phyloP scores from a whole-genome alignment of 1,139 yeast species.

The Blastobotrys elegans region DNA sequence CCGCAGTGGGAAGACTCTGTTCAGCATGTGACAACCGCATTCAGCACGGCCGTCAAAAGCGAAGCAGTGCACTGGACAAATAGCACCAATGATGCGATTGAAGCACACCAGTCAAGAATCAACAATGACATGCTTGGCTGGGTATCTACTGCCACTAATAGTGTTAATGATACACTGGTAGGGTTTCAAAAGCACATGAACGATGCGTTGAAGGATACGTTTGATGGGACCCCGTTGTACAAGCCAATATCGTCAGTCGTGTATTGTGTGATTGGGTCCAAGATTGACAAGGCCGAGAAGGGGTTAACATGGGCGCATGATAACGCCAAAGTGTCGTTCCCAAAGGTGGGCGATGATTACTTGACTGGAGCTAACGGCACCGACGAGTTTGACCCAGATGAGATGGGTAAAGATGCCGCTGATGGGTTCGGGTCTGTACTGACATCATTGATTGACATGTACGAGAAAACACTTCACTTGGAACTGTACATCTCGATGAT shows the following conservation, averaged over 20 bases:
- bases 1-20: conserved; percentile 20
- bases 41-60: conserved; percentile 19
- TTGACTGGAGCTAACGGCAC: conserved; percentile 6
- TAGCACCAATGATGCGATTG: conserved; percentile 47
- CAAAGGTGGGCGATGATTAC: conserved; percentile 39
- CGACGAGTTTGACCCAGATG: conserved; percentile 7
- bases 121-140: conserved; percentile 66
- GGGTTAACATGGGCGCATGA: conserved; percentile 79
- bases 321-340: conserved; percentile 56
- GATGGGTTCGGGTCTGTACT: conserved; percentile 11
- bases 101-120: conserved; percentile 42
- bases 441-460: conserved; percentile 17
- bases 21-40: conserved; percentile 16
- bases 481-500: conserved; percentile 26
- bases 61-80: conserved; percentile 43
- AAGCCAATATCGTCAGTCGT: conserved; percentile 57
- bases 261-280: conserved; percentile 73
- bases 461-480: conserved; percentile 19
- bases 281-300: conserved; percentile 55
- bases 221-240: conserved; percentile 64
- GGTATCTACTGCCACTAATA: conserved; percentile 50
- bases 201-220: conserved; percentile 49
- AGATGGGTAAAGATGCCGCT: conserved; percentile 9
- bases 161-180: conserved; percentile 52
- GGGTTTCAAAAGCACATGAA: conserved; percentile 49